phyloP scores from a whole-genome alignment of 768 basidiomycete genomes.

The Auricularia sp. region DNA sequence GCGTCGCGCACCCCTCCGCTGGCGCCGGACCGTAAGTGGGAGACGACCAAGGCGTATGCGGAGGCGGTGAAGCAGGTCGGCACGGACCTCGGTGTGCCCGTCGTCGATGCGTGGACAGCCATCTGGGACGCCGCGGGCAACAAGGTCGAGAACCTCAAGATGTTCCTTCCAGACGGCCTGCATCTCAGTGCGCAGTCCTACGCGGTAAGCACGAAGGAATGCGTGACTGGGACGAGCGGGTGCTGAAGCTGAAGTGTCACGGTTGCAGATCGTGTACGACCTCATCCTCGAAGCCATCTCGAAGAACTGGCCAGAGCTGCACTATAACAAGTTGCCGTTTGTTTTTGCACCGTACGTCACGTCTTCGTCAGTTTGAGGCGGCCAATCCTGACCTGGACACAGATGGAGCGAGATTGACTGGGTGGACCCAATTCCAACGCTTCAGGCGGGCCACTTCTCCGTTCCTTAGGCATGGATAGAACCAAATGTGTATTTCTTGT shows the following conservation, averaged over 20 bases:
- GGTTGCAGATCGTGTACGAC: slow-evolving; percentile 55
- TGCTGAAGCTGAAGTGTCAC: no score
- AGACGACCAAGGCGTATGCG: slow-evolving; percentile 57
- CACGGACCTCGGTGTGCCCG: slow-evolving; percentile 40
- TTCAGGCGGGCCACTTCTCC: neutral
- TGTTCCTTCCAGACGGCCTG: slow-evolving; percentile 63
- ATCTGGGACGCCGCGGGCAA: slow-evolving; percentile 69
- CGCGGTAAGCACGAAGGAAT: slow-evolving; percentile 34
- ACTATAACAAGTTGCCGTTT: slow-evolving; percentile 48
- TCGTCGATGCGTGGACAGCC: slow-evolving; percentile 65
- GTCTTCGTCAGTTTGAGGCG: neutral
- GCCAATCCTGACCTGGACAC: neutral
- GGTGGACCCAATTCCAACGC: neutral
- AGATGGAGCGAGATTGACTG: neutral
- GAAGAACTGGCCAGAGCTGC: slow-evolving; percentile 54
- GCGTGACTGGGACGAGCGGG: no score
- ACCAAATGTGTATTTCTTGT: no score
- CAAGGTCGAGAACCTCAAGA: slow-evolving; percentile 40
- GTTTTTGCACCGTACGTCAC: slow-evolving; percentile 52
- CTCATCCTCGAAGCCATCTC: slow-evolving; percentile 47
- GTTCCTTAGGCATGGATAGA: no score
- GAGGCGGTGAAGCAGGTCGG: slow-evolving; percentile 59
- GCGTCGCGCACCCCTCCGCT: slow-evolving; percentile 39
- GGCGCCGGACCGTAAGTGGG: slow-evolving; percentile 51
- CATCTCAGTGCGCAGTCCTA: slow-evolving; percentile 75